A percentile compares a stretch with the other conserved stretches of the same genome.
Evolutionary conservation across 805 yeast species (phyloP).

Genomic region (Starmerella scarabaei): DNA sequence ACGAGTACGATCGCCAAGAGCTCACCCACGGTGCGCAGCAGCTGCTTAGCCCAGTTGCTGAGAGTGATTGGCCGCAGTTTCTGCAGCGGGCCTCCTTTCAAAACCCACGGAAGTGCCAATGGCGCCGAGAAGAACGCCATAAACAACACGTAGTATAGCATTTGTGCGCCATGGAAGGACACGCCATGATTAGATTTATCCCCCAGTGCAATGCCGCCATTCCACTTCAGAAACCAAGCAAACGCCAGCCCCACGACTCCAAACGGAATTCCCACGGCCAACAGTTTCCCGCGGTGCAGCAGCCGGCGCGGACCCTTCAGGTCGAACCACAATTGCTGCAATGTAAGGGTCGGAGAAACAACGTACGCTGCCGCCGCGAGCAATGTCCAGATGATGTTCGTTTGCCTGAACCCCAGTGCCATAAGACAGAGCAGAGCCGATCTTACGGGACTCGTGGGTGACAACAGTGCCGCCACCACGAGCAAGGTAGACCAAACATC

Average conservation of each 20-base stretch:
- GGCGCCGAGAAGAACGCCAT: conserved; percentile 58
- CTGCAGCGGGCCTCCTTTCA: background rate
- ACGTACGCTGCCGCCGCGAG: conserved; percentile 31
- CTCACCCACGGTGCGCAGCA: conserved; percentile 2
- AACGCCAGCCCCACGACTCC: conserved; percentile 35
- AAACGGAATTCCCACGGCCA: conserved; percentile 9
- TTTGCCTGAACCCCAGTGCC: conserved; percentile 73
- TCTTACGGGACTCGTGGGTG: conserved; percentile 21
- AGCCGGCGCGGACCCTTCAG: background rate
- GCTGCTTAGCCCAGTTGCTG: background rate
- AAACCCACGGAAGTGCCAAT: conserved; percentile 41
- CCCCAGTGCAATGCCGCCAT: conserved; percentile 82
- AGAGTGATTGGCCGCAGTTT: background rate
- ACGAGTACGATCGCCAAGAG: conserved; percentile 13
- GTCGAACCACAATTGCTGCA: background rate
- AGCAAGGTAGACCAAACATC: conserved; percentile 84
- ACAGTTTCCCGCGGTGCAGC: background rate
- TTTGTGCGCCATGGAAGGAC: conserved; percentile 61
- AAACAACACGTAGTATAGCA: conserved; percentile 65
- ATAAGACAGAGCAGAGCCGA: conserved; percentile 46
- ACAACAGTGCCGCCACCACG: conserved; percentile 38
- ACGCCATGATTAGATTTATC: conserved; percentile 76
- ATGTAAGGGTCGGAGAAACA: background rate
- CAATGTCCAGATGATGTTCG: conserved; percentile 77
- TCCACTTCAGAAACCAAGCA: conserved; percentile 42